These are phyloP conservation scores for Sugiyamaella sp. DNA, from an alignment of 1,139 yeast genomes.

Conservation along the genomic window DNA sequence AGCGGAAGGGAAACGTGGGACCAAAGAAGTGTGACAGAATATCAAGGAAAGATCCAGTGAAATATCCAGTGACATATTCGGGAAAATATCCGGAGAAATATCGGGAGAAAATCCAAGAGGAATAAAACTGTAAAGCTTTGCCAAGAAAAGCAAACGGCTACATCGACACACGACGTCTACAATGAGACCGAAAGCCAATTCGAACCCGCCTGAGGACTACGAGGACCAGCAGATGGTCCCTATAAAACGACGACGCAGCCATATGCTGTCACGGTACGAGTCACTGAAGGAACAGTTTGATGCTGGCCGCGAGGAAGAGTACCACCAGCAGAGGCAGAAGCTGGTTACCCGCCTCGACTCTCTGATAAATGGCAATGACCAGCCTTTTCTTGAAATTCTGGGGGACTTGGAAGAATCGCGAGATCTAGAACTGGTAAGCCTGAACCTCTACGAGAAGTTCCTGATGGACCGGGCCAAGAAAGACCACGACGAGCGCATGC, in stretches of 20 bases:
- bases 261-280: slow-evolving; percentile 17
- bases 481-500: slow-evolving; percentile 76
- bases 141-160: too few species aligned
- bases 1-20: too few species aligned
- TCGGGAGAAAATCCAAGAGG: too few species aligned
- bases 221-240: slow-evolving; percentile 14
- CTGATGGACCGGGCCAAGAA: slow-evolving; percentile 73
- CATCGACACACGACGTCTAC: too few species aligned
- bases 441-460: slow-evolving; percentile 80
- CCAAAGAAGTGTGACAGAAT: too few species aligned
- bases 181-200: slow-evolving; percentile 9
- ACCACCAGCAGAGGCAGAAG: slow-evolving; percentile 22
- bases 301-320: slow-evolving; percentile 23
- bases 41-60: too few species aligned
- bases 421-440: slow-evolving; percentile 76
- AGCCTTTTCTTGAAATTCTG: slow-evolving; percentile 55
- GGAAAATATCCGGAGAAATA: too few species aligned
- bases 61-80: too few species aligned
- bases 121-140: too few species aligned
- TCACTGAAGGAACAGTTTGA: slow-evolving; percentile 24
- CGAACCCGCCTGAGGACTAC: slow-evolving; percentile 15
- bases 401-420: slow-evolving; percentile 73
- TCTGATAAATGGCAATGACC: slow-evolving; percentile 78
- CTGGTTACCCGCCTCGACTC: slow-evolving; percentile 38
- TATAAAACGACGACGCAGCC: slow-evolving; percentile 7